Conservation (phyloP, 164 flowering plant species). For the Berberis vulgaris region DNA sequence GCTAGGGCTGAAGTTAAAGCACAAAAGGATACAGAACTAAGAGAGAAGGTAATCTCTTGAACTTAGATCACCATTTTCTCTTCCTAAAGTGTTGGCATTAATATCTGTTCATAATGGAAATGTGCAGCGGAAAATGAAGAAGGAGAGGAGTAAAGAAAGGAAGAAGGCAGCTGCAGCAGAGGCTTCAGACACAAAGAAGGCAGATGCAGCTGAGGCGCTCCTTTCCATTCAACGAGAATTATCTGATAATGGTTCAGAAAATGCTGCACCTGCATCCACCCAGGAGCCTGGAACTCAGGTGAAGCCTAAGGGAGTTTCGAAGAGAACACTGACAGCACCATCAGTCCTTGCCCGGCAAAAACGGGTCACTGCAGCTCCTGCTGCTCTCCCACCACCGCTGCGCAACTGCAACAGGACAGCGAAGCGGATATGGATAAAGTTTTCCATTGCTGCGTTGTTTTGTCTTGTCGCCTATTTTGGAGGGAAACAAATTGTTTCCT, state of each 20-base stretch:
- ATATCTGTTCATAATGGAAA: too few relatives aligned
- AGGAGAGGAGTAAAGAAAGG: conserved; percentile 34
- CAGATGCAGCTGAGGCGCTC: conserved; percentile 8
- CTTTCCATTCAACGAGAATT: too few relatives aligned
- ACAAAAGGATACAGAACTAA: conserved; percentile 75
- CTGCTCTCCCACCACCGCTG: conserved; percentile 46
- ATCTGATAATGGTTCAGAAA: conserved; percentile 21
- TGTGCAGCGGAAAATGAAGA: conserved; percentile 70
- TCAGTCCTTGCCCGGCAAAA: conserved; percentile 33
- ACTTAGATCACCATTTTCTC: not conserved
- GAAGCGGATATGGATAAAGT: conserved; percentile 64
- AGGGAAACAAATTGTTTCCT: too few relatives aligned
- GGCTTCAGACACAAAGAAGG: conserved; percentile 16
- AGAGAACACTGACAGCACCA: conserved; percentile 28
- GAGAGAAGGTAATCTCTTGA: conserved; percentile 51
- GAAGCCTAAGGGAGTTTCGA: conserved; percentile 20
- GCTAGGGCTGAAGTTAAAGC: conserved; percentile 61
- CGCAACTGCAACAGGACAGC: conserved; percentile 55
- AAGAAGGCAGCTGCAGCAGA: conserved; percentile 24
- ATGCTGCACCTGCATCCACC: conserved; percentile 14
- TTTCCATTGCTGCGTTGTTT: conserved; percentile 19
- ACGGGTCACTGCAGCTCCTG: conserved; percentile 7
- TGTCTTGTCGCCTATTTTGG: conserved; percentile 33
- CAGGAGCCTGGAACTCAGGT: conserved; percentile 33
- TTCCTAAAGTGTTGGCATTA: too few relatives aligned